A percentile compares a stretch with the other conserved stretches of the same genome.
phyloP scores from a whole-genome alignment of 2,329 filamentous ascomycete genomes.

The Nemania sp. region DNA sequence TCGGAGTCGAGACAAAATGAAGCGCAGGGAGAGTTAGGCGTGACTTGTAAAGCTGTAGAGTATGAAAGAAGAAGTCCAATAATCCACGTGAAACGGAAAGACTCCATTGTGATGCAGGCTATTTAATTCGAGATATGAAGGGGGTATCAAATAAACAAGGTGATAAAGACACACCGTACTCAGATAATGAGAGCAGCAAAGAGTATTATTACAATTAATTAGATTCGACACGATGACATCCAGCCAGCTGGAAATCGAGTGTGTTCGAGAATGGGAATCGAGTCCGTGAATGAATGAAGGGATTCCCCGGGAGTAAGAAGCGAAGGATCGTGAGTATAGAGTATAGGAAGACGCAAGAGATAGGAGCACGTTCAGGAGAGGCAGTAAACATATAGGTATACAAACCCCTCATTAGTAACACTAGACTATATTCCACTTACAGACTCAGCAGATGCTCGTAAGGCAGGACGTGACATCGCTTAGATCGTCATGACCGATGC shows the following conservation, averaged over 20 bases:
- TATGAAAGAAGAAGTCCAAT: slow-evolving; percentile 42
- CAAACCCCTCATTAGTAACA: background rate
- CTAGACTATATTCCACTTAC: background rate
- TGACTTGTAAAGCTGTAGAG: slow-evolving; percentile 58
- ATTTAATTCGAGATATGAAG: slow-evolving; percentile 5
- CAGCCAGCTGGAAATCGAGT: slow-evolving; percentile 49
- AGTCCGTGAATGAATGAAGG: slow-evolving; percentile 37
- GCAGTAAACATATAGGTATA: slow-evolving; percentile 27
- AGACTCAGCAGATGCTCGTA: slow-evolving; percentile 2
- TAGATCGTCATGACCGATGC: slow-evolving; percentile 12
- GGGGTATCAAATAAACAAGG: slow-evolving; percentile 9
- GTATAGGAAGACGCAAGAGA: slow-evolving; percentile 24
- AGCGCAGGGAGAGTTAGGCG: slow-evolving; percentile 66
- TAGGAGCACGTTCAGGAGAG: slow-evolving; percentile 11
- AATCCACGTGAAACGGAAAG: slow-evolving; percentile 43
- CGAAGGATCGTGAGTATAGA: slow-evolving; percentile 14
- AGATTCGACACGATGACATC: slow-evolving; percentile 35
- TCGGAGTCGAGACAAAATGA: slow-evolving; percentile 61
- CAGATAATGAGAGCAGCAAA: slow-evolving; percentile 14
- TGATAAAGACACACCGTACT: slow-evolving; percentile 20
- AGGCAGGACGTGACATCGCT: slow-evolving; percentile 32
- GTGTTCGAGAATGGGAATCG: slow-evolving; percentile 24
- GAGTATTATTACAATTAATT: slow-evolving; percentile 43
- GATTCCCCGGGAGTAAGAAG: slow-evolving; percentile 22
- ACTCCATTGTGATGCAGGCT: slow-evolving; percentile 46